Percentiles rank a stretch among this genome's conserved stretches.
These are phyloP conservation scores for Arabidopsis lyrata DNA, from an alignment of 441 rosid genomes.

Conservation along the genomic window DNA sequence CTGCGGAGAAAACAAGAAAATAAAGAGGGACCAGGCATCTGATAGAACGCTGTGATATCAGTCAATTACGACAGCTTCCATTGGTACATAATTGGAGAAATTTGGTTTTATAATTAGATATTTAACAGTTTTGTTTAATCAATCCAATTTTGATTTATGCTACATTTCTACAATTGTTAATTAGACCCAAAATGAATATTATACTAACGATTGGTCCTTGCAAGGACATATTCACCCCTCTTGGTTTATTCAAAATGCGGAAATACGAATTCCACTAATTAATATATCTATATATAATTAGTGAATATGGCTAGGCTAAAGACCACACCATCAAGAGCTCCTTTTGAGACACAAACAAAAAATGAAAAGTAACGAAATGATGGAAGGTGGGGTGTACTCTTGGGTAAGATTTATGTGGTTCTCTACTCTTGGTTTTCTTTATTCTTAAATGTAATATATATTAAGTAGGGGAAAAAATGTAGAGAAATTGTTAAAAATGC, in stretches of 20 bases:
- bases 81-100: background rate
- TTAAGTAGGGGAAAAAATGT: too few relatives aligned
- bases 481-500: too few relatives aligned
- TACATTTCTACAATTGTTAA: background rate
- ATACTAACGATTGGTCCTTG: background rate
- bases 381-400: conserved; percentile 17
- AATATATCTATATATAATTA: background rate
- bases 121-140: background rate
- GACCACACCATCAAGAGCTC: conserved; percentile 22
- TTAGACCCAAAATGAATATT: background rate
- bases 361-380: conserved; percentile 32
- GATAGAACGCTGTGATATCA: background rate
- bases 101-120: background rate
- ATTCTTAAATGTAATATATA: background rate
- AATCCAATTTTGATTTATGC: background rate
- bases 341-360: conserved; percentile 20
- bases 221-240: background rate
- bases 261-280: background rate
- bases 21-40: conserved; percentile 10
- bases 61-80: conserved; percentile 11
- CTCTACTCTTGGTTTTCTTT: conserved; percentile 23
- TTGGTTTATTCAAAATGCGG: conserved; percentile 6
- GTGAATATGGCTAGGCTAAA: conserved; percentile 17
- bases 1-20: conserved; percentile 3
- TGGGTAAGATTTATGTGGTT: conserved; percentile 37